phyloP scores from a whole-genome alignment of 2,329 filamentous ascomycete genomes.

The Cladophialophora yegresii region DNA sequence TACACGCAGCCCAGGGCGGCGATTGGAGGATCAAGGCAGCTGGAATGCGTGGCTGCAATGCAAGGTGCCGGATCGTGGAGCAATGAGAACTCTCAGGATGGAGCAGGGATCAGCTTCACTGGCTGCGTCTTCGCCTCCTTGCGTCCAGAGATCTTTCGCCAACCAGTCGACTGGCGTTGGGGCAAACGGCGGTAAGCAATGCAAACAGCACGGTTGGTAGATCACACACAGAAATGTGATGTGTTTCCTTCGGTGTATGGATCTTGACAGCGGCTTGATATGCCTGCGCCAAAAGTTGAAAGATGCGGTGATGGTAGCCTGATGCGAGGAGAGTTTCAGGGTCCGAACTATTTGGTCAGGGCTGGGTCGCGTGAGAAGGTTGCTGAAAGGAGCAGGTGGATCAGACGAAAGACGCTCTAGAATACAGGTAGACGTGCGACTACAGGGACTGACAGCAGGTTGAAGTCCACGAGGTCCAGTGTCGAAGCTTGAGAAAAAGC shows the following conservation, averaged over 20 bases:
- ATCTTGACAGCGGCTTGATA: not conserved
- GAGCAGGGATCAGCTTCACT: constrained; percentile 20
- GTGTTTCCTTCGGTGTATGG: not conserved
- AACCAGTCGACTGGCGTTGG: constrained; percentile 23
- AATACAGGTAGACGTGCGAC: not conserved
- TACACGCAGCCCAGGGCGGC: constrained; percentile 14
- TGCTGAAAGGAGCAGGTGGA: constrained; percentile 1
- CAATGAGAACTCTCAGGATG: constrained; percentile 29
- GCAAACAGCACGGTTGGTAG: constrained; percentile 9
- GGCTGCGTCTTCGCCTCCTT: constrained; percentile 31
- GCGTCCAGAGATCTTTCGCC: constrained; percentile 31
- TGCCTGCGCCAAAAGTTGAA: constrained; percentile 8
- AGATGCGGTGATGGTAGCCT: constrained; percentile 18
- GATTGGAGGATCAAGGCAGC: constrained; percentile 28
- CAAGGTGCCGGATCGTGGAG: constrained; percentile 37
- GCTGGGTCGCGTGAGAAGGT: constrained; percentile 11
- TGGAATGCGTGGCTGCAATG: constrained; percentile 37
- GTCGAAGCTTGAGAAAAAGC: not conserved
- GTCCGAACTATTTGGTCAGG: constrained; percentile 1
- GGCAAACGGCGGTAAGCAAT: constrained; percentile 36
- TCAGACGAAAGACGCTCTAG: not conserved
- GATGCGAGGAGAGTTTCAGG: constrained; percentile 2
- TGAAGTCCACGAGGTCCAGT: not conserved
- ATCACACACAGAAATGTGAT: constrained; percentile 7
- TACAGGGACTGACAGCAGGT: not conserved